Conservation (phyloP, 805 yeast genomes). For the Barnettozyma sp. region DNA sequence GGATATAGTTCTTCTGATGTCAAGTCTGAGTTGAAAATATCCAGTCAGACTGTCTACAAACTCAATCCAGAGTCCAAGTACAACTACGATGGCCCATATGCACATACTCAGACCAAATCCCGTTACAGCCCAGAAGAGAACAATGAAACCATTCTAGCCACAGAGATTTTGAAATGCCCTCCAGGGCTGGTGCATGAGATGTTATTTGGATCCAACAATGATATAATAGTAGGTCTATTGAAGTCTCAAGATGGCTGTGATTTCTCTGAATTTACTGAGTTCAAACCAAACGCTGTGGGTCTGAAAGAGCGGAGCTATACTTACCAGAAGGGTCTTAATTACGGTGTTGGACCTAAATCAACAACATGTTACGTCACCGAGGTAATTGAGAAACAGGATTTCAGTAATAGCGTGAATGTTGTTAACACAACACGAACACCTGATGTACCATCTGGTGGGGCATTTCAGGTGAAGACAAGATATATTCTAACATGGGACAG, state of each 20-base stretch:
- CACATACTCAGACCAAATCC: constrained; percentile 52
- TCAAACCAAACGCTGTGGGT: constrained; percentile 33
- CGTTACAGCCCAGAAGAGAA: constrained; percentile 37
- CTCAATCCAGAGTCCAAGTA: constrained; percentile 35
- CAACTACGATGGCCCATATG: constrained; percentile 55
- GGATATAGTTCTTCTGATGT: constrained; percentile 5
- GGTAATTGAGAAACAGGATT: constrained; percentile 47
- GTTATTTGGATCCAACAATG: constrained; percentile 56
- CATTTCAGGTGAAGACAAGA: constrained; percentile 70
- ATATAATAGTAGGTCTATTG: constrained; percentile 37
- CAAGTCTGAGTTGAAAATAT: constrained; percentile 8
- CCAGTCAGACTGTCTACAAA: constrained; percentile 26
- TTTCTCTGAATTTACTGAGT: constrained; percentile 29
- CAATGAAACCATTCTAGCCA: constrained; percentile 47
- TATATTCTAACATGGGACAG: constrained; percentile 71
- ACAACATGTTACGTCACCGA: constrained; percentile 70
- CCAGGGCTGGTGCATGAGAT: constrained; percentile 67
- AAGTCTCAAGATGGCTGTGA: constrained; percentile 33
- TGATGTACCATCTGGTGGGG: constrained; percentile 88
- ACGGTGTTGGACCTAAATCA: constrained; percentile 87
- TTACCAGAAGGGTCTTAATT: constrained; percentile 70
- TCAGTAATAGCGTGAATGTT: constrained; percentile 49
- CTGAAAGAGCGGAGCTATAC: constrained; percentile 45
- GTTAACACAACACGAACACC: constrained; percentile 71
- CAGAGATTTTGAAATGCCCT: constrained; percentile 56